phyloP scores from a whole-genome alignment of 164 flowering plant genomes.

The Vitis vinifera region ASM3070453v1 NC_081808.1:20967501-20968000 shows the following conservation, averaged over 20 bases:
- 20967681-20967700: conserved; percentile 61
- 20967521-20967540: too few relatives aligned
- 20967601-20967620: neutral
- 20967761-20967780: conserved; percentile 40
- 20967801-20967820: conserved; percentile 67
- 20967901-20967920: neutral
- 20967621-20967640: conserved; percentile 19
- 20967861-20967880: conserved; percentile 87
- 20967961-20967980: neutral
- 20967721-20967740: conserved; percentile 79
- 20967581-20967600: too few relatives aligned
- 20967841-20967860: conserved; percentile 67
- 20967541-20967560: too few relatives aligned
- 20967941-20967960: too few relatives aligned
- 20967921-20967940: too few relatives aligned
- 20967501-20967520: too few relatives aligned
- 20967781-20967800: conserved; percentile 23
- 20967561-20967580: too few relatives aligned
- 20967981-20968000: too few relatives aligned
- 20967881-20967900: conserved; percentile 49
- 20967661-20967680: neutral
- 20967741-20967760: conserved; percentile 69
- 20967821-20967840: conserved; percentile 84
- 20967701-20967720: conserved; percentile 65
- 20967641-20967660: too few relatives aligned